Evolutionary conservation across 176 grass and related monocot species (phyloP).

Genomic region (Oryza longistaminata): DNA sequence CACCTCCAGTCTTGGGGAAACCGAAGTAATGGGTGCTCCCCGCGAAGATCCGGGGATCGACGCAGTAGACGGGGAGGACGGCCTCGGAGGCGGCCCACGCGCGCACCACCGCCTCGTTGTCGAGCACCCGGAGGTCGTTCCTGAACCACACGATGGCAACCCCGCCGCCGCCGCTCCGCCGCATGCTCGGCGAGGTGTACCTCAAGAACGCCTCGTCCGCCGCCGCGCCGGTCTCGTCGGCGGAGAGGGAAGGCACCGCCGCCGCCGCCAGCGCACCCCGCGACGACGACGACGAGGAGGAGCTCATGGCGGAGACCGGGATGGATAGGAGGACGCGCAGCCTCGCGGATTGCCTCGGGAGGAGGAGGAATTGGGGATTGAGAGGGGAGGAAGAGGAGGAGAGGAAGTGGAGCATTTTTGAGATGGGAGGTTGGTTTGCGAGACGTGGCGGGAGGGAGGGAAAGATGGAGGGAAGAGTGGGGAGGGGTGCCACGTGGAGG

Average conservation of each 20-base stretch:
- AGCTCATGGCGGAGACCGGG: conserved; percentile 31
- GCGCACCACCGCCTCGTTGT: conserved; percentile 65
- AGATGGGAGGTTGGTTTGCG: background rate
- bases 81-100: conserved; percentile 63
- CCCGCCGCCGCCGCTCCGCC: conserved; percentile 40
- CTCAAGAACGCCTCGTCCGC: conserved; percentile 51
- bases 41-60: conserved; percentile 62
- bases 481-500: conserved; percentile 42
- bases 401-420: conserved; percentile 57
- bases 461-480: conserved; percentile 53
- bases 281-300: background rate
- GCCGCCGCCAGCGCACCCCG: background rate
- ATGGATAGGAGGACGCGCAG: conserved; percentile 23
- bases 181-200: conserved; percentile 44
- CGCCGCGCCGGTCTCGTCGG: conserved; percentile 37
- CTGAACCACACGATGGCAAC: conserved; percentile 79
- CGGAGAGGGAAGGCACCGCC: conserved; percentile 54
- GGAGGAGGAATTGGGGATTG: conserved; percentile 39
- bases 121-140: conserved; percentile 77
- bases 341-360: conserved; percentile 19
- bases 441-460: conserved; percentile 1
- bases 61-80: conserved; percentile 73
- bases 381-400: conserved; percentile 25
- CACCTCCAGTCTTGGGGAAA: conserved; percentile 87
- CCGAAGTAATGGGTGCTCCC: conserved; percentile 72